phyloP scores from a whole-genome alignment of 495 filamentous ascomycete genomes.

The Xylaria bambusicola region DNA sequence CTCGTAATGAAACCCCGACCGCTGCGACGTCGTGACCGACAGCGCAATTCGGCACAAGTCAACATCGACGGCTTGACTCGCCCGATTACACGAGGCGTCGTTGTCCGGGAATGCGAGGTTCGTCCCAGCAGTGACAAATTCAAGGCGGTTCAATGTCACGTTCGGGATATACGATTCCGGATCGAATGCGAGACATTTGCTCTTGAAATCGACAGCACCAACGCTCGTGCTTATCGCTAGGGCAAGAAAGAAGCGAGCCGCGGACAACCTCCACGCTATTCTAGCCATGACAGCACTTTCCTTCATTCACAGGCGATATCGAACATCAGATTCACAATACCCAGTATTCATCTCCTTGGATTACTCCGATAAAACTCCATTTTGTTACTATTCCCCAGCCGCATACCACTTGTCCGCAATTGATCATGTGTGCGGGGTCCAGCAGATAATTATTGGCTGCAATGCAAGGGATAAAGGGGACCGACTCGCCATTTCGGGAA shows the following conservation, averaged over 20 bases:
- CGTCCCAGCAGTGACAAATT: slow-evolving; percentile 48
- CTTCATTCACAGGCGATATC: too few relatives aligned
- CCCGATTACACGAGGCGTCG: slow-evolving; percentile 43
- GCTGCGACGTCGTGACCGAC: slow-evolving; percentile 54
- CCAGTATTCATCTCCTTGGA: too few relatives aligned
- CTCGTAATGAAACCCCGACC: slow-evolving; percentile 57
- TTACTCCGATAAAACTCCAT: too few relatives aligned
- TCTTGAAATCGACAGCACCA: too few relatives aligned
- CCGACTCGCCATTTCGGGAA: too few relatives aligned
- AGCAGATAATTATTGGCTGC: too few relatives aligned
- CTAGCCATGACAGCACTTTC: neutral
- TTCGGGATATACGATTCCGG: neutral
- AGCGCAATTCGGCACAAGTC: slow-evolving; percentile 62
- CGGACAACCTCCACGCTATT: neutral
- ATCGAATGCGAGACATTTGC: too few relatives aligned
- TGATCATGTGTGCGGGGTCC: too few relatives aligned
- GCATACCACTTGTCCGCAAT: too few relatives aligned
- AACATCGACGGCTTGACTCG: slow-evolving; percentile 44
- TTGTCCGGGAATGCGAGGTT: slow-evolving; percentile 52
- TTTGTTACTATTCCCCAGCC: too few relatives aligned
- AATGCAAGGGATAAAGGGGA: too few relatives aligned
- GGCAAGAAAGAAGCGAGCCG: neutral
- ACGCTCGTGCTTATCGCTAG: neutral
- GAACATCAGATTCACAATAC: too few relatives aligned
- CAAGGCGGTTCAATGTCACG: slow-evolving; percentile 4